phyloP scores from a whole-genome alignment of 345 rosid genomes.

The Aquilaria malaccensis region DNA sequence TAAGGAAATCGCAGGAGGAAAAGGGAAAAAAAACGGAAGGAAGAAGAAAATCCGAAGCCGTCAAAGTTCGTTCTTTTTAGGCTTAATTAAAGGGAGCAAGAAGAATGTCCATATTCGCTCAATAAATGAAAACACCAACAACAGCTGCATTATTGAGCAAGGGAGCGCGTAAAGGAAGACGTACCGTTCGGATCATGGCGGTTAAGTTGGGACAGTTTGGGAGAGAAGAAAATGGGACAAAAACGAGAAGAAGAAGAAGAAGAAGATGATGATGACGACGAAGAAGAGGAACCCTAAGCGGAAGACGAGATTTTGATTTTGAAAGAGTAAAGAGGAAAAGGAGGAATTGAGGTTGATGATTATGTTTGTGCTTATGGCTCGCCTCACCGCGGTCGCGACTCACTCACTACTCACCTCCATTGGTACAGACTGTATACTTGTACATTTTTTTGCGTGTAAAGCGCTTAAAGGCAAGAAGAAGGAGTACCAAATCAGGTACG shows the following conservation, averaged over 20 bases:
- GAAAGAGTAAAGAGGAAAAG: not conserved
- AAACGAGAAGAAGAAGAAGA: not conserved
- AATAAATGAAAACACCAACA: not conserved
- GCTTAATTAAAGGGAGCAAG: not conserved
- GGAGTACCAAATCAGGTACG: conserved; percentile 1
- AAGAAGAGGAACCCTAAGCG: conserved; percentile 4
- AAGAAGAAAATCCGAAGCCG: not conserved
- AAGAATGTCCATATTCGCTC: not conserved
- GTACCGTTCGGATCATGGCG: conserved; percentile 8
- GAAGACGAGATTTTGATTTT: not conserved
- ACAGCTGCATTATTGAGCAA: not conserved
- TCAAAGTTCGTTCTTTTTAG: not conserved
- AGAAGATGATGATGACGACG: not conserved
- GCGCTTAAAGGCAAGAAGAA: not conserved
- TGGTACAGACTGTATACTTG: conserved; percentile 9
- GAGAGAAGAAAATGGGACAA: not conserved
- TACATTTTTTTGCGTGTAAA: conserved; percentile 1
- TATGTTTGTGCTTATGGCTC: conserved; percentile 1
- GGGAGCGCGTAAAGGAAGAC: not conserved
- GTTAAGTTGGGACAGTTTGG: conserved; percentile 2
- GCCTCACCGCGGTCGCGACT: not conserved
- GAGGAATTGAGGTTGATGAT: no score
- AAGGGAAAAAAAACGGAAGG: not conserved
- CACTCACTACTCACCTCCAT: not conserved
- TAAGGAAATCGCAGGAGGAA: not conserved